Base-by-base conservation (phyloP, 2,329 filamentous ascomycete species). In the Gnomoniopsis sp. region DNA sequence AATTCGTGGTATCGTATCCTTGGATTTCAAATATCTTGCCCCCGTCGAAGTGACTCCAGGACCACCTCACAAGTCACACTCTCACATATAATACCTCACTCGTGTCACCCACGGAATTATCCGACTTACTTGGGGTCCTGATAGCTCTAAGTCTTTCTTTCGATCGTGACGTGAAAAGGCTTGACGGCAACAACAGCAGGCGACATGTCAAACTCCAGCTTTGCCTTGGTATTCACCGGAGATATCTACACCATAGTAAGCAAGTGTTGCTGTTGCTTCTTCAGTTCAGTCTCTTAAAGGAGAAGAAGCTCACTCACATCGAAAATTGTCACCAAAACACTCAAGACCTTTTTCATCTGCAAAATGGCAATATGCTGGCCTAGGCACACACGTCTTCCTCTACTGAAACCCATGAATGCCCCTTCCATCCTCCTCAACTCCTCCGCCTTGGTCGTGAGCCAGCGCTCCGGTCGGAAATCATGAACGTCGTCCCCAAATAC, bases 351-450 rank as follows among this genome's bases (percentile, higher is more conserved):
- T 30, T 61, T 63, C 56, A 61, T 63, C 56, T 59, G 48, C 17
- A 63, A 43, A 58, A 58, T 57, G 17, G 58, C 58, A 50, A 63
- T 63, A 21, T 63, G 58, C 15, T 57, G 10, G 6, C 53, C 58
- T 26, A 53, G 47, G 52, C 58, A 50, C 15, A 53, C 55, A 22
- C 53, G 52, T 55, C 60, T 61, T 4, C 61, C 58, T 8, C 50
- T 52, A 30, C 58, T 61, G 14, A 61, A 63, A 1, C 51, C 58
- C 21, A 61, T 49, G 30, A 63, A 61, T 6, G 58, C 55, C 21
- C 55, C 26, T 12, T 61, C 58, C 58, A 63, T 61, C 12, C 58
- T 55, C 11, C 58, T 59, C 15, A 26, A 26, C 44, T 50, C 55
- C 43, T 47, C 43, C 3, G 21, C 43, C 15, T 21, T 21, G 43